These are phyloP conservation scores for Batrachochytrium dendrobatidis DNA, from an alignment of 371 early-diverging fungal species.

Conservation along the genomic window DNA sequence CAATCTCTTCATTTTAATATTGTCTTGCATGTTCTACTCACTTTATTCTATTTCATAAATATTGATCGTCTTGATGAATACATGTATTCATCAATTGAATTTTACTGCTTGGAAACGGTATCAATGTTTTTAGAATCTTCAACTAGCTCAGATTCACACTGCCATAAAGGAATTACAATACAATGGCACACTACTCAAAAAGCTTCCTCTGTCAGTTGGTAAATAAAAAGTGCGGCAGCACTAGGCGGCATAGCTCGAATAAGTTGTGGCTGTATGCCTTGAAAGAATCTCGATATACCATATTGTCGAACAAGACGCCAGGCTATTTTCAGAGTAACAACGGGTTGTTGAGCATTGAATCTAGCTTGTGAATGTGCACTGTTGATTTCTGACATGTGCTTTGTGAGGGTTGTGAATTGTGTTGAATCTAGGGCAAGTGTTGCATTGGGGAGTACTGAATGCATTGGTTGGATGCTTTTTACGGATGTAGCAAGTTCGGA, in stretches of 20 bases:
- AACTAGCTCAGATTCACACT: too few species aligned
- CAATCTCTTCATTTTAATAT: too few species aligned
- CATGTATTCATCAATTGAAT: too few species aligned
- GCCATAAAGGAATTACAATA: too few species aligned
- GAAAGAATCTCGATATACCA: slow-evolving; percentile 26
- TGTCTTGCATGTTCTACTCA: too few species aligned
- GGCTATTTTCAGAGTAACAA: slow-evolving; percentile 7
- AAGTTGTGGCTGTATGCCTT: slow-evolving; percentile 32
- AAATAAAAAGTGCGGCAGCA: slow-evolving; percentile 36
- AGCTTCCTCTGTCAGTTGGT: slow-evolving; percentile 30
- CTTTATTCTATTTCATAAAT: too few species aligned
- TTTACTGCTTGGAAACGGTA: too few species aligned
- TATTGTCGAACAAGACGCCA: slow-evolving; percentile 12
- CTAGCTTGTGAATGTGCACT: slow-evolving; percentile 9
- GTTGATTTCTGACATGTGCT: slow-evolving; percentile 9
- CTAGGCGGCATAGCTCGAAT: slow-evolving; percentile 37
- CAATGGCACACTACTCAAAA: too few species aligned
- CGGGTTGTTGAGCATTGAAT: slow-evolving; percentile 1
- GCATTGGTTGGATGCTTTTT: too few species aligned
- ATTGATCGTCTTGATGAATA: too few species aligned
- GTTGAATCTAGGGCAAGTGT: background rate
- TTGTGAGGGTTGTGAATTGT: background rate
- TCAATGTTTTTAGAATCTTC: too few species aligned
- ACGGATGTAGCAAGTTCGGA: slow-evolving; percentile 12
- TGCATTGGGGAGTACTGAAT: too few species aligned